Base-by-base conservation (phyloP, 148 eudicot species). In the Tetragonia tetragonoides region DNA sequence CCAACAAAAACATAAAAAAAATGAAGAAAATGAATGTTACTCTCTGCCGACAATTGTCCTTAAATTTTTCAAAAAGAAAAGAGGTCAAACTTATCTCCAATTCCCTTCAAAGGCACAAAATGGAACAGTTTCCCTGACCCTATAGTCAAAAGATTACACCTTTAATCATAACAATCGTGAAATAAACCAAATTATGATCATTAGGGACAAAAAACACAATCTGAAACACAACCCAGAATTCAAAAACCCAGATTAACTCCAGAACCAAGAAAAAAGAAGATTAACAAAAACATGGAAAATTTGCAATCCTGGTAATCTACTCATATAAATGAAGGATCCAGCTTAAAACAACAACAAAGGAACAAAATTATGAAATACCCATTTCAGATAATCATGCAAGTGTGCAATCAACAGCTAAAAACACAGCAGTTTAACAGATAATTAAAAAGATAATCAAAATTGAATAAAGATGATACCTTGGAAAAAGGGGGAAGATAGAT, bases 401-500 rank as follows among this genome's bases (percentile, higher is more conserved):
- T 23, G 23, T 38, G 46, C 20, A 21, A 82, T 77, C 63, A 73
- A 4, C 18, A 78, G 46, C 73, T 46, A 37, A 7, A 41, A 46
- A 81, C 7, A 24, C 16, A 68, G 38, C 17, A 73, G 3, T 34
- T 24, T 18, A 73, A 47, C 54, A 57, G 12, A 42, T 24, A 49
- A 76, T 62, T 16, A 16, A 53, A 64, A 49, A 40, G 28, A 67
- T 28, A 37, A 60, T 47, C 46, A 53, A 49, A 39, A n/a, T n/a
- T 6, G 10, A 60, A 60, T 7, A 46, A 51, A 57, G 41, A 42
- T 41, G 74, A 72, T 77, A 77, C 81, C 81, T 81, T 81, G 54
- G 24, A 18, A 68, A 49, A 42, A 24, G 63, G 60, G 60, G 67
- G 56, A 76, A 56, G 18, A 49, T 20, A 68, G 37, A 79, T 74